Percentiles rank a stretch among this genome's conserved stretches.
Conservation (phyloP, 306 rosid genomes). For the Pterocarpus macrocarpus region DNA sequence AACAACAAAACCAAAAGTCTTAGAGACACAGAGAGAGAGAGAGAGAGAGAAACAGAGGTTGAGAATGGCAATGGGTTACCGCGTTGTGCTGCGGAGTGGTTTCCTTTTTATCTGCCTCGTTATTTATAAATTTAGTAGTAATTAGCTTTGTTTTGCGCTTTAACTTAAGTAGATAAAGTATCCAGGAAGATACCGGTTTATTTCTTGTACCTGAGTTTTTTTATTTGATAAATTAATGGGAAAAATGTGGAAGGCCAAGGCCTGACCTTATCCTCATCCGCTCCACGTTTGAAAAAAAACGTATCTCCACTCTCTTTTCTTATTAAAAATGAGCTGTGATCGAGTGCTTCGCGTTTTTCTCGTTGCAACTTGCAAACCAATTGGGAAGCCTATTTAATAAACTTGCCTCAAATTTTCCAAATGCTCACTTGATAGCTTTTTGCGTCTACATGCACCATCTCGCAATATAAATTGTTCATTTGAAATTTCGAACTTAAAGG, state of each 20-base stretch:
- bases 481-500: not conserved
- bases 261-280: slow-evolving; percentile 61
- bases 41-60: not conserved
- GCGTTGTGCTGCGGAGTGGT: not conserved
- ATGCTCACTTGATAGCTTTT: not conserved
- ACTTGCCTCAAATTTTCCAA: not conserved
- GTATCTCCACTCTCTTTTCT: not conserved
- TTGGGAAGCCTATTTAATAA: not conserved
- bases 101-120: not conserved
- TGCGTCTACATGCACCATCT: not conserved
- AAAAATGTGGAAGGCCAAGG: not conserved
- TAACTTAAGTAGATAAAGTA: slow-evolving; percentile 4
- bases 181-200: not conserved
- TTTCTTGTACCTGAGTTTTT: not conserved
- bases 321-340: slow-evolving; percentile 34
- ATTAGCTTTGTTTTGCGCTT: not conserved
- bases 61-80: not conserved
- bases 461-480: not conserved
- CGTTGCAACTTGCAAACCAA: not conserved
- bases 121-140: not conserved
- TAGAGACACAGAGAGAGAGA: not conserved
- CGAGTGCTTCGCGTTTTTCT: slow-evolving; percentile 31
- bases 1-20: not conserved
- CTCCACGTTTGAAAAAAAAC: not conserved
- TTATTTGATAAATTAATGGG: not conserved